These are phyloP conservation scores for Malus hybrid DNA, from an alignment of 331 rosid genomes.

Conservation along the genomic window DNA sequence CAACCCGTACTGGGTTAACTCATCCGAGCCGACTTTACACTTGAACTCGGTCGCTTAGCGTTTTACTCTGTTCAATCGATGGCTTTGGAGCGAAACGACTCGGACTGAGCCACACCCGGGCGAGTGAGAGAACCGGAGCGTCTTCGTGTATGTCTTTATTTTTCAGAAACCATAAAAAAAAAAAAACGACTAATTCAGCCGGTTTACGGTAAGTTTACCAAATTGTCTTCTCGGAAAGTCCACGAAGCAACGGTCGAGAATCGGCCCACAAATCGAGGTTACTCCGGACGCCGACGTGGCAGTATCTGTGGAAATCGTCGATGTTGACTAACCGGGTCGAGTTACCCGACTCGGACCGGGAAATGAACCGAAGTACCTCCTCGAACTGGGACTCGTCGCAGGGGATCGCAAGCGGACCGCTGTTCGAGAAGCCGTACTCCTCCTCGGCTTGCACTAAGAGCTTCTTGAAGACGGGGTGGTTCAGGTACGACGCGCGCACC, in stretches of 20 bases:
- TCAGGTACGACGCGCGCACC: constrained; percentile 70
- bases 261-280: constrained; percentile 68
- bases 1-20: constrained; percentile 8
- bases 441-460: constrained; percentile 70
- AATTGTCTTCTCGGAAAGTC: constrained; percentile 46
- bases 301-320: constrained; percentile 51
- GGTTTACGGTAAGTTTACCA: constrained; percentile 24
- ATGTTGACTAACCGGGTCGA: constrained; percentile 39
- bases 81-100: constrained; percentile 9
- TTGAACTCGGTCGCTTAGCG: background rate
- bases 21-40: constrained; percentile 16
- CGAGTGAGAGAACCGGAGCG: constrained; percentile 24
- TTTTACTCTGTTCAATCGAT: background rate
- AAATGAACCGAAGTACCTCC: constrained; percentile 54
- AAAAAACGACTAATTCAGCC: background rate
- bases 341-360: constrained; percentile 43
- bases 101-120: constrained; percentile 25
- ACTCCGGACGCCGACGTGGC: constrained; percentile 43
- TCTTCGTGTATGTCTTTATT: background rate
- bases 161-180: background rate
- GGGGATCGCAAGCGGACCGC: constrained; percentile 73
- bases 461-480: constrained; percentile 85
- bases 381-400: constrained; percentile 72
- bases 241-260: constrained; percentile 70
- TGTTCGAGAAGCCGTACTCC: constrained; percentile 65